Evolutionary conservation across 352 stramenopile genomes (phyloP), one percentile per base, ranked within the genome.

Genomic region (Globisporangium irregulare): DNA sequence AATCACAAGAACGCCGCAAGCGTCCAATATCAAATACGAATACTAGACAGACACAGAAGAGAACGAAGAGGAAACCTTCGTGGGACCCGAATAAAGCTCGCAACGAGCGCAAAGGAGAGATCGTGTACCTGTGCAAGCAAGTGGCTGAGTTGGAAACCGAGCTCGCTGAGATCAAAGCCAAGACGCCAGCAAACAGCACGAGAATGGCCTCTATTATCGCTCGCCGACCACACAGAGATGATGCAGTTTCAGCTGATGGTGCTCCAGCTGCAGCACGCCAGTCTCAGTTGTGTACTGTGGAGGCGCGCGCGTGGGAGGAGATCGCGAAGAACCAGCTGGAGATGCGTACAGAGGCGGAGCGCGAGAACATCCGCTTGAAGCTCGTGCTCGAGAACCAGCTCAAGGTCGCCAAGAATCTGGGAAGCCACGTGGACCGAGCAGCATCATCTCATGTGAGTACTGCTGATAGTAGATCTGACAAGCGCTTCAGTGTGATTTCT

Each of bases 351-450:
- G 7, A 12, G 20, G 59, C 73, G 10, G 78, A 88, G 62, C 72
- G 70, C 8, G 81, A 90, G 70, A 87, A 87, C 59, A 70, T 73
- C 2, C 78, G 76, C 5, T 73, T 90, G 15, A 87, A 84, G 61
- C 70, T 78, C 3, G 74, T 78, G 41, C 70, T 88, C 20, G 80
- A 84, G 55, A 74, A 68, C 1, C 79, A 86, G 64, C 71, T 85
- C 60, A 79, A 84, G 54, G 56, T 83, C 29, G 70, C 73, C n/a
- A 73, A 77, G 68, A 79, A 70, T 56, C 76, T 88, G 53, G 78
- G 80, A 61, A 60, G 34, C 4, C 65, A 59, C 27, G 15, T 59
- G 27, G 18, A 32, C 14, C 54, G 54, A 25, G 54, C 27, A 20
- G 36, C 27, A 7, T 25, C 54, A 9, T 14, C 54, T 4, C 34